Conservation (phyloP, 352 stramenopile species). For the Phytophthora constricta region DNA sequence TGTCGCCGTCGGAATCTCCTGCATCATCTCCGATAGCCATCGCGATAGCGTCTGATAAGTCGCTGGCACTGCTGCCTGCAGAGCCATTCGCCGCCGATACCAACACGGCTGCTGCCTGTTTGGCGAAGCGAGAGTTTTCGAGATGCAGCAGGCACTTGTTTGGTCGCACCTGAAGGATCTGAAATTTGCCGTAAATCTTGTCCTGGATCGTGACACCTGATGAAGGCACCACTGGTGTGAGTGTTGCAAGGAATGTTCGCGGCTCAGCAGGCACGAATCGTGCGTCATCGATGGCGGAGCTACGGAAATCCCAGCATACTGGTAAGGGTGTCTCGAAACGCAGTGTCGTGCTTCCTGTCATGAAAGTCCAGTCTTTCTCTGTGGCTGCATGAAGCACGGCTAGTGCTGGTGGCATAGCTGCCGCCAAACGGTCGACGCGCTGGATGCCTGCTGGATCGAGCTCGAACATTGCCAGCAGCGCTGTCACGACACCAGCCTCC, state of each 20-base stretch:
- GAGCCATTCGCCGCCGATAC: constrained; percentile 12
- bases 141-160: constrained; percentile 73
- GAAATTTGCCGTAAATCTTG: constrained; percentile 73
- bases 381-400: constrained; percentile 42
- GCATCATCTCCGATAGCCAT: constrained; percentile 46
- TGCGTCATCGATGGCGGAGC: constrained; percentile 71
- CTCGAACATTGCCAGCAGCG: constrained; percentile 84
- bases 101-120: constrained; percentile 32
- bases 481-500: constrained; percentile 71
- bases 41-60: constrained; percentile 46
- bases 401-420: constrained; percentile 53
- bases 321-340: constrained; percentile 52
- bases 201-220: constrained; percentile 67
- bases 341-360: constrained; percentile 46
- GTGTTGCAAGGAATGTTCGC: constrained; percentile 54
- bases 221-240: constrained; percentile 52
- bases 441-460: constrained; percentile 71
- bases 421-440: constrained; percentile 69
- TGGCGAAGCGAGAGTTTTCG: constrained; percentile 56
- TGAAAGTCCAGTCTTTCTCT: constrained; percentile 63
- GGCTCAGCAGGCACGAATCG: constrained; percentile 74
- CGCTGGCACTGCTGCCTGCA: constrained; percentile 26
- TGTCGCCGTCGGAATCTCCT: constrained; percentile 3
- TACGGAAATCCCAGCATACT: constrained; percentile 77
- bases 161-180: constrained; percentile 63